phyloP scores from a whole-genome alignment of 495 filamentous ascomycete genomes.

The Hyaloscypha variabilis region DNA sequence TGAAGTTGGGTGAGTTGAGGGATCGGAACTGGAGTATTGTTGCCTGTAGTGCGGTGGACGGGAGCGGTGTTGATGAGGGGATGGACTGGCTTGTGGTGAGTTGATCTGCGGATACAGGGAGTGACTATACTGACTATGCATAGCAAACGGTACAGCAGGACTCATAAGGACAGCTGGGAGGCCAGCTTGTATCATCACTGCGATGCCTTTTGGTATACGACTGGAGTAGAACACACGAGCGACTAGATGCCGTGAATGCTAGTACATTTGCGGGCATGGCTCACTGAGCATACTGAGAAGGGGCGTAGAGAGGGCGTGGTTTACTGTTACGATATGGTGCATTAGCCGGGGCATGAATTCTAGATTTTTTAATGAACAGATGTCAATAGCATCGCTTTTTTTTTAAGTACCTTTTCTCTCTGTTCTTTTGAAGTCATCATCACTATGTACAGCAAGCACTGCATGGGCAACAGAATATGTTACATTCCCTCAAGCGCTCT shows the following conservation, averaged over 20 bases:
- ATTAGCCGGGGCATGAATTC: slow-evolving; percentile 2
- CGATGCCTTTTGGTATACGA: slow-evolving; percentile 11
- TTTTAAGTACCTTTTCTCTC: neutral
- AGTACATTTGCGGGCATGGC: neutral
- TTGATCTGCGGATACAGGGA: slow-evolving; percentile 28
- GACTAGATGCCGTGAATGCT: neutral
- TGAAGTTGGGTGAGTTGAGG: slow-evolving; percentile 84
- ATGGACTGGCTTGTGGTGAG: slow-evolving; percentile 99
- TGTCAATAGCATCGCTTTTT: neutral
- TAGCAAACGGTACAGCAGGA: slow-evolving; percentile 32
- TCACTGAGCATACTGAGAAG: neutral
- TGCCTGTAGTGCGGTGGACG: slow-evolving; percentile 94
- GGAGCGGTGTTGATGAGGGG: slow-evolving; percentile 89
- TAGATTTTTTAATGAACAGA: neutral
- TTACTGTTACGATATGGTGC: neutral
- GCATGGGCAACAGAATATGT: neutral
- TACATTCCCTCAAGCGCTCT: neutral
- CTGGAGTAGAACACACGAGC: neutral
- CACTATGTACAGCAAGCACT: neutral
- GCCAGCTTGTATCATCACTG: slow-evolving; percentile 27
- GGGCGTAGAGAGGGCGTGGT: neutral
- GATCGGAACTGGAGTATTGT: slow-evolving; percentile 99
- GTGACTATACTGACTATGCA: neutral
- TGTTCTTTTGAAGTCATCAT: neutral
- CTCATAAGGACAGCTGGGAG: slow-evolving; percentile 29